Evolutionary conservation across 495 filamentous ascomycete genomes (phyloP), one percentile per base, ranked within the genome.

Genomic region (Letharia columbiana): DNA sequence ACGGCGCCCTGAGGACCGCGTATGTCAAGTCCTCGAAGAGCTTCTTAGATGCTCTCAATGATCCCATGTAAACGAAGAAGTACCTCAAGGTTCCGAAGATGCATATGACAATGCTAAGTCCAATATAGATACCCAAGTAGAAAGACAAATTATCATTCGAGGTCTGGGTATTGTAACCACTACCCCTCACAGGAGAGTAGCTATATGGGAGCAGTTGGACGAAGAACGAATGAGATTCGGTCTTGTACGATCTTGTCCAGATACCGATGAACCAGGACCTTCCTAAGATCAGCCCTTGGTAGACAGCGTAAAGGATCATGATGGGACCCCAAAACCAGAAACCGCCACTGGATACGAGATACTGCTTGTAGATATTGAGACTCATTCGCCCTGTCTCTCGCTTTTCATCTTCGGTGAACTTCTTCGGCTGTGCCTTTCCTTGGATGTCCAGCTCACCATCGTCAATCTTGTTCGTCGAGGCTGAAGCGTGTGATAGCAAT

Each of bases 391-490:
- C 91, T 41, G 78, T 77, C 67, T 90, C 87, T 66, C 85, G 77
- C 28, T 77, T 80, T 70, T 95, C 91, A 3, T 91, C 89, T 69
- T 90, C 85, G 50, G 89, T 82, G 66, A 92, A 93, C 70, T 85
- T 83, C 70, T 85, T 89, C 7, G 85, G 79, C 1, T 81, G 73
- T 37, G 41, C 8, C 40, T 75, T 68, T 31, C 66, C 64, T 47
- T 68, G 61, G 11, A 57, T 60, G 47, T 67, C 54, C 44, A 49
- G 40, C 50, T 69, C 68, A 50, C 68, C 67, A 50, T 73, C 69
- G 61, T 69, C 68, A 37, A 66, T 61, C 45, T 67, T 67, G 18
- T 50, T 47, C 33, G 69, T 69, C 41, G 63, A 57, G 45, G 68
- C 40, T 66, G 73, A 39, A 50, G 66, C n/a, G 68, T 67, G 79